These are phyloP conservation scores for Juncus effusus DNA, from an alignment of 176 grass and related monocot genomes.

Conservation along the genomic window DNA sequence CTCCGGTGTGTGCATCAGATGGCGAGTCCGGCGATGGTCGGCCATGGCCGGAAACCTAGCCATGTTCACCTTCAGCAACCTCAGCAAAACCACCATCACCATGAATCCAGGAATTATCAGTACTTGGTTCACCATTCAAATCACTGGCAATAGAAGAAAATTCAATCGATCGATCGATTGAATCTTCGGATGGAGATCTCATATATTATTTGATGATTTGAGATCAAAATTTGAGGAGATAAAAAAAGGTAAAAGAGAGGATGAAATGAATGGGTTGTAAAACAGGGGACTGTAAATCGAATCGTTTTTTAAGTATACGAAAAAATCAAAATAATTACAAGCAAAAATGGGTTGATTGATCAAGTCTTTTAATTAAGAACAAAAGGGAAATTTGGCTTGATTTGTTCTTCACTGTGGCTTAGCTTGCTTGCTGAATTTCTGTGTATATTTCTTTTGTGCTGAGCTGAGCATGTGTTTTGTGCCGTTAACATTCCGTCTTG, in stretches of 20 bases:
- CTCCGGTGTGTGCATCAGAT: constrained; percentile 23
- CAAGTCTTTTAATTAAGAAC: constrained; percentile 1
- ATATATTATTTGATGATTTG: constrained; percentile 21
- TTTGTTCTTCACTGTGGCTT: constrained; percentile 2
- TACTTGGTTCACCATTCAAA: constrained; percentile 39
- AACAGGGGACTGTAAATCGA: constrained; percentile 23
- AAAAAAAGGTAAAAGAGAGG: constrained; percentile 10
- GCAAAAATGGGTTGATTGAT: constrained; percentile 14
- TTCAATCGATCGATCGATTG: neutral
- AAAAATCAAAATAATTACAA: constrained; percentile 8
- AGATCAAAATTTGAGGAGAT: constrained; percentile 13
- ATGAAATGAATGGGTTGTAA: constrained; percentile 12
- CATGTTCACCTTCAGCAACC: neutral
- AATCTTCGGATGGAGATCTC: too few species aligned
- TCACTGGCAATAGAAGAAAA: constrained; percentile 27
- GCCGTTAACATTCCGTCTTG: neutral
- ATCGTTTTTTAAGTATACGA: constrained; percentile 9
- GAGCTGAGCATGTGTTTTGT: neutral
- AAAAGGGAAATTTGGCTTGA: neutral
- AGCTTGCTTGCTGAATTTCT: neutral
- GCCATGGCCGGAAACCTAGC: neutral
- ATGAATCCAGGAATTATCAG: constrained; percentile 13
- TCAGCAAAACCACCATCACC: constrained; percentile 6
- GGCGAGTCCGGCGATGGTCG: constrained; percentile 16
- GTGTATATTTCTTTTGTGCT: neutral